Conservation (phyloP, 129 eudicot genomes). For the Centrapalus pauciflorus region DNA sequence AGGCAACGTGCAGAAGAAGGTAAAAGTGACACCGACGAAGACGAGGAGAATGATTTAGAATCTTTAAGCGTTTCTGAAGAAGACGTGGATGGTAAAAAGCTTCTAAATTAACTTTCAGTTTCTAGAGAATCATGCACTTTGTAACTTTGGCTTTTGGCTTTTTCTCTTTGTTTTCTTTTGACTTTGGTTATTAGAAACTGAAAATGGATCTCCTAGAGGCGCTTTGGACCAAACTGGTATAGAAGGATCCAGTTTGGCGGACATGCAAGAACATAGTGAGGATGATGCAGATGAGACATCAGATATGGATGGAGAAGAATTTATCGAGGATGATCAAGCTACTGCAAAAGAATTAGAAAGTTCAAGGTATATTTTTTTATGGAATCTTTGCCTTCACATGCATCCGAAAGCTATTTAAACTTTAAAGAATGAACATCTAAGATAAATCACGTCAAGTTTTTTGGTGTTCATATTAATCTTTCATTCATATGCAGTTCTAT, state of each 20-base stretch:
- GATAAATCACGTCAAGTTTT: too few relatives aligned
- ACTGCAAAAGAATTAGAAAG: conserved; percentile 29
- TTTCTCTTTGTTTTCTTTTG: background rate
- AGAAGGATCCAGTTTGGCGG: conserved; percentile 21
- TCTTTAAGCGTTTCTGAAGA: conserved; percentile 36
- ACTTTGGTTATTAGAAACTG: conserved; percentile 27
- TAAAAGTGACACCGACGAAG: conserved; percentile 73
- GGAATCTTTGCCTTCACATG: too few relatives aligned
- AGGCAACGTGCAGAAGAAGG: conserved; percentile 83
- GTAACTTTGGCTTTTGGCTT: background rate
- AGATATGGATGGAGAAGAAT: conserved; percentile 47
- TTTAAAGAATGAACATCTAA: too few relatives aligned
- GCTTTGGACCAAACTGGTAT: conserved; percentile 18
- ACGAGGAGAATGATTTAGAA: conserved; percentile 33
- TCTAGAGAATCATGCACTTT: background rate
- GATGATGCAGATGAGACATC: conserved; percentile 33
- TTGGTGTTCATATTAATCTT: background rate
- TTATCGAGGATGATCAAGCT: conserved; percentile 17
- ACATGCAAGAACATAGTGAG: conserved; percentile 30
- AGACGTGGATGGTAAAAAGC: conserved; percentile 37
- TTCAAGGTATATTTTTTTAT: conserved; percentile 46
- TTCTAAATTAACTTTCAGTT: background rate
- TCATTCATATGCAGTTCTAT: background rate
- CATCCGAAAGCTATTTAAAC: too few relatives aligned
- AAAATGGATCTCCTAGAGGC: conserved; percentile 23